Evolutionary conservation across 169 alveolate species (phyloP).

Genomic region (Babesia bigemina): DNA sequence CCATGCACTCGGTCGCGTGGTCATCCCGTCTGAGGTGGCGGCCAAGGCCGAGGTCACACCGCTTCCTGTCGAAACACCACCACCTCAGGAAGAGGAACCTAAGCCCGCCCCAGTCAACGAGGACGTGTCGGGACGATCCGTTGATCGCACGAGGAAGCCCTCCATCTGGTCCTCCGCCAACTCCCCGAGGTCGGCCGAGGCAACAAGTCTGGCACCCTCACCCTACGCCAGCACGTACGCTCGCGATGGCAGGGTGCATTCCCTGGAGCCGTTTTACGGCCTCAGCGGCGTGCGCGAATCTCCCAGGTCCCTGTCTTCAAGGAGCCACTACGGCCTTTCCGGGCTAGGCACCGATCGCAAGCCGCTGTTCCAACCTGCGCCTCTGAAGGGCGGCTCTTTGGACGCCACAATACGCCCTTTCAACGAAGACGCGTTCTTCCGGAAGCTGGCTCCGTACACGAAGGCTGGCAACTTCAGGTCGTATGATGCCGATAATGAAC

Average conservation of each 20-base stretch:
- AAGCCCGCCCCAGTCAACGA: not conserved
- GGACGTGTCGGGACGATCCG: not conserved
- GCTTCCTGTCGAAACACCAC: not conserved
- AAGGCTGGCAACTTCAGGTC: not conserved
- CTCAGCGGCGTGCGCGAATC: not conserved
- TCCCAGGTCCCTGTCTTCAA: conserved; percentile 12
- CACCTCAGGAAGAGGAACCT: not conserved
- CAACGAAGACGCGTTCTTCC: not conserved
- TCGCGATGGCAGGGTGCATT: not conserved
- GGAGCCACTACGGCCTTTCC: not conserved
- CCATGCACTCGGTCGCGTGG: conserved; percentile 52
- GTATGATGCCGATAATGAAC: not conserved
- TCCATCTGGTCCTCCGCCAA: conserved; percentile 29
- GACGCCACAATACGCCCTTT: not conserved
- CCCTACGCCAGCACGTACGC: conserved; percentile 2
- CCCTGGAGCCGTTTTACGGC: not conserved
- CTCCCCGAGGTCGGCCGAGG: conserved; percentile 34
- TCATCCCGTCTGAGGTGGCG: conserved; percentile 22
- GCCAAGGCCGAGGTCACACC: not conserved
- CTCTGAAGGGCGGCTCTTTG: conserved; percentile 2
- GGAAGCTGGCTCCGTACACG: not conserved
- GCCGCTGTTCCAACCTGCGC: conserved; percentile 21
- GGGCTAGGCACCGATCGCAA: not conserved
- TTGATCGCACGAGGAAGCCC: conserved; percentile 7
- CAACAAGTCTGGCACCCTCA: not conserved